Base-by-base conservation (phyloP, 208 protist species). In the Acanthamoeba sp. region DNA sequence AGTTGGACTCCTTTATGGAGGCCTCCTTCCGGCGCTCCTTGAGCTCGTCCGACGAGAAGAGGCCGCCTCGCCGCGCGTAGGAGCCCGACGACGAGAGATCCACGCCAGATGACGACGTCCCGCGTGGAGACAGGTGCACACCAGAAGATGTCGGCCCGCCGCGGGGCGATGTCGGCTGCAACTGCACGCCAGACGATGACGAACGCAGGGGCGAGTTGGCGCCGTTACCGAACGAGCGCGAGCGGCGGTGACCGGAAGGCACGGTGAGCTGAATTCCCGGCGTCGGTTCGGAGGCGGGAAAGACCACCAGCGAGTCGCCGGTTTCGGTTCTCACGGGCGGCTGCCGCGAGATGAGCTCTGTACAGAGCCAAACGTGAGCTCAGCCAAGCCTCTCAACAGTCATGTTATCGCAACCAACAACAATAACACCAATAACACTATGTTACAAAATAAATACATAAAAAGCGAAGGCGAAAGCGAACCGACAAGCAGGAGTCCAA, bases 81-180 rank as follows among this genome's bases (percentile, higher is more conserved):
- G 66, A 76, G 12, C 66, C 66, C 34, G 66, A 76, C 5, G 66
- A 76, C 32, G 66, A 76, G 18, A 76, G 66, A n/a, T 76, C 66
- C 10, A 76, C 2, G 7, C 27, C 62, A 3, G 32, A 9, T n/a
- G 66, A 76, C 32, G 66, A 12, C 27, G 66, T 18, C 18, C 34
- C 66, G 66, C 66, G 66, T 2, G 34, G 66, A 2, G 27, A 76
- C 7, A 76, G 12, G 66, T 42, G 66, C 66, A 76, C 66, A 16
- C 34, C 34, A 3, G 59, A 69, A 24, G 59, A 69, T 24, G 59
- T 27, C 27, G 59, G 18, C 14, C n/a, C 59, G 4, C n/a, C n/a
- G n/a, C n/a, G n/a, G n/a, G n/a, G n/a, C n/a, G n/a, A n/a, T n/a
- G n/a, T n/a, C n/a, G n/a, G n/a, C n/a, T n/a, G n/a, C n/a, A n/a